Conservation (phyloP, 345 rosid species). For the Hirschfeldia incana region DNA sequence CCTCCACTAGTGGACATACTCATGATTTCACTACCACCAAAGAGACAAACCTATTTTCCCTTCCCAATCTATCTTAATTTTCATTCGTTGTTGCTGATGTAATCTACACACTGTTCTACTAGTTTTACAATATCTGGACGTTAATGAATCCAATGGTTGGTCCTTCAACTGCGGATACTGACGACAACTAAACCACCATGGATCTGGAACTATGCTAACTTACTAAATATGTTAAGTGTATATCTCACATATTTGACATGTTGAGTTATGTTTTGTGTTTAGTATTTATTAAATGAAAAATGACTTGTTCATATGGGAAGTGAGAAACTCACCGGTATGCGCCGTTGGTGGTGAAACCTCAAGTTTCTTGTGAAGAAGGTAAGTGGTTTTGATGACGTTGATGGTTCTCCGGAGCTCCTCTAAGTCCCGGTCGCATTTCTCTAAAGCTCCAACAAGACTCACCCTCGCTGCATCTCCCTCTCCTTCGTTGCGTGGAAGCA, state of each 20-base stretch:
- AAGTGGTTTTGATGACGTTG: constrained; percentile 51
- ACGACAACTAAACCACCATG: background rate
- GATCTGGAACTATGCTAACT: background rate
- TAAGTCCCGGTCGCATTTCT: constrained; percentile 80
- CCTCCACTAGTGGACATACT: constrained; percentile 35
- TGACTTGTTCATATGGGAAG: background rate
- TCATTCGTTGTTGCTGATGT: constrained; percentile 19
- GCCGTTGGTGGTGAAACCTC: constrained; percentile 10
- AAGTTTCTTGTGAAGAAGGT: constrained; percentile 26
- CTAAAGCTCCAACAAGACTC: constrained; percentile 63
- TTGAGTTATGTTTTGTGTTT: background rate
- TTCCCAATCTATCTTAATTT: constrained; percentile 15
- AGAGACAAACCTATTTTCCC: constrained; percentile 18
- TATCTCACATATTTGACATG: background rate
- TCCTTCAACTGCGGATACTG: background rate
- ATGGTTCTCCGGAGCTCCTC: constrained; percentile 66
- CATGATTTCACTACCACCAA: constrained; percentile 27
- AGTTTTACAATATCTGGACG: background rate
- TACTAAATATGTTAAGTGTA: background rate
- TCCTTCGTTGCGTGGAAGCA: constrained; percentile 50
- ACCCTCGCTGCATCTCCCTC: constrained; percentile 56
- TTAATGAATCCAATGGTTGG: background rate
- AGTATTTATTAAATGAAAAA: background rate
- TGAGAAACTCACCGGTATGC: constrained; percentile 24
- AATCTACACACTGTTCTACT: background rate